Percentiles rank a stretch among this genome's conserved stretches.
Evolutionary conservation across 2,329 filamentous ascomycete genomes (phyloP).

Genomic region (Pyricularia sp.): DNA sequence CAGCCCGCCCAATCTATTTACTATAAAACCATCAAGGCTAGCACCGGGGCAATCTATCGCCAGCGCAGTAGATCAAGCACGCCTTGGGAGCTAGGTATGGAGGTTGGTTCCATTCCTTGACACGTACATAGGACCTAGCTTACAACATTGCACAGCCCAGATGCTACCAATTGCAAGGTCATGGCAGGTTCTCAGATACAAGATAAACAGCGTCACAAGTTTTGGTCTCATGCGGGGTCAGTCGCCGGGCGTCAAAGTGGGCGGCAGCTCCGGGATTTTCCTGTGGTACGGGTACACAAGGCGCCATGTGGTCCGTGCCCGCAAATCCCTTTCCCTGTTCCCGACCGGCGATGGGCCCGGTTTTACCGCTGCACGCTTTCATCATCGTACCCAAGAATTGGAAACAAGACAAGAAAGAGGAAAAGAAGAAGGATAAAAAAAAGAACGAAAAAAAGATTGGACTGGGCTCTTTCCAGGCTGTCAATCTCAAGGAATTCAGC

Average conservation of each 20-base stretch:
- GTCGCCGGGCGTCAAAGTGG: not conserved
- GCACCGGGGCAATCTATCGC: too few relatives aligned
- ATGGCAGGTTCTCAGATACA: not conserved
- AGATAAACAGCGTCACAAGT: not conserved
- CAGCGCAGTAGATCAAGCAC: too few relatives aligned
- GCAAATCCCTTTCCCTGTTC: not conserved
- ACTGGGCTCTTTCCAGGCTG: not conserved
- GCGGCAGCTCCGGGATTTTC: constrained; percentile 1
- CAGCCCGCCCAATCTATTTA: too few relatives aligned
- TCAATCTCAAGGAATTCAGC: not conserved
- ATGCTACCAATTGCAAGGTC: too few relatives aligned
- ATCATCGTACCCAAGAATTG: not conserved
- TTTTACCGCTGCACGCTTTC: not conserved
- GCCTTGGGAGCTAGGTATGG: too few relatives aligned
- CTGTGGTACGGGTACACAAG: not conserved
- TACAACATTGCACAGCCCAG: too few relatives aligned
- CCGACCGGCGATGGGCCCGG: not conserved
- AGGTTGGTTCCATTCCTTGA: too few relatives aligned
- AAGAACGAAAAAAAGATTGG: not conserved
- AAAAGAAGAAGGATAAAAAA: not conserved
- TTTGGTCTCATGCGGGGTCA: not conserved
- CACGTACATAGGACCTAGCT: too few relatives aligned
- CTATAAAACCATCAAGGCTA: too few relatives aligned
- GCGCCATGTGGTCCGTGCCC: not conserved
- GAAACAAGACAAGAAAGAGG: too few relatives aligned